Percentiles rank a stretch among this genome's conserved stretches.
These are phyloP conservation scores for Lepraria neglecta DNA, from an alignment of 495 filamentous ascomycete genomes.

Conservation along the genomic window DNA sequence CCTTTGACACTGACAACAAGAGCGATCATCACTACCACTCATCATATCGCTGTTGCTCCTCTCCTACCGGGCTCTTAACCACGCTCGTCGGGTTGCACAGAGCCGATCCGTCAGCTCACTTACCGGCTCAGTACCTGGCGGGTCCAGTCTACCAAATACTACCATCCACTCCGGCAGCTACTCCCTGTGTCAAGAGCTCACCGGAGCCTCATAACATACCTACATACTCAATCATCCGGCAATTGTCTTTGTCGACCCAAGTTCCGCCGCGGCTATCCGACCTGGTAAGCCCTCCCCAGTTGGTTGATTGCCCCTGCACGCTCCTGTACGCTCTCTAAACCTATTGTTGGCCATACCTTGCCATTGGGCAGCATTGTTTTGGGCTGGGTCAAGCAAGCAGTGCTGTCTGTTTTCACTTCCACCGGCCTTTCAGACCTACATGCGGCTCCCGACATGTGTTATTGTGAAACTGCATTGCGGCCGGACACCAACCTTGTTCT, in stretches of 20 bases:
- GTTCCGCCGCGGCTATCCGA: slow-evolving; percentile 22
- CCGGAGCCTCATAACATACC: slow-evolving; percentile 2
- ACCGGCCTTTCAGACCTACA: background rate
- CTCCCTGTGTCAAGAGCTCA: background rate
- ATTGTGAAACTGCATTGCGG: background rate
- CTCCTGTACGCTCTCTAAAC: background rate
- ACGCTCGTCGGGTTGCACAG: background rate
- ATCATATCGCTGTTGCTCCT: background rate
- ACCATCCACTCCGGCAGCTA: slow-evolving; percentile 2
- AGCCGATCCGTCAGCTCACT: slow-evolving; percentile 22
- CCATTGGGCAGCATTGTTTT: background rate
- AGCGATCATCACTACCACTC: slow-evolving; percentile 16
- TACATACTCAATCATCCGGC: background rate
- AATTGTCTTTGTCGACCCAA: slow-evolving; percentile 8
- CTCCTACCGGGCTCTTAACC: slow-evolving; percentile 20
- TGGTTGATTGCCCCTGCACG: slow-evolving; percentile 13
- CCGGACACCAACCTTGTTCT: background rate
- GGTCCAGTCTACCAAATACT: slow-evolving; percentile 18
- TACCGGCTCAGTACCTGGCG: slow-evolving; percentile 19
- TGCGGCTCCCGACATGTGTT: background rate
- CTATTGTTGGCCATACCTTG: slow-evolving; percentile 10
- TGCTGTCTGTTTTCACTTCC: background rate
- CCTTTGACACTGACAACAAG: slow-evolving; percentile 5
- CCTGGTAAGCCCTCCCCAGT: slow-evolving; percentile 16
- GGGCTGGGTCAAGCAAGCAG: background rate